These are phyloP conservation scores for Fusarium sarcochroum DNA, from an alignment of 2,329 filamentous ascomycete species.

Conservation along the genomic window DNA sequence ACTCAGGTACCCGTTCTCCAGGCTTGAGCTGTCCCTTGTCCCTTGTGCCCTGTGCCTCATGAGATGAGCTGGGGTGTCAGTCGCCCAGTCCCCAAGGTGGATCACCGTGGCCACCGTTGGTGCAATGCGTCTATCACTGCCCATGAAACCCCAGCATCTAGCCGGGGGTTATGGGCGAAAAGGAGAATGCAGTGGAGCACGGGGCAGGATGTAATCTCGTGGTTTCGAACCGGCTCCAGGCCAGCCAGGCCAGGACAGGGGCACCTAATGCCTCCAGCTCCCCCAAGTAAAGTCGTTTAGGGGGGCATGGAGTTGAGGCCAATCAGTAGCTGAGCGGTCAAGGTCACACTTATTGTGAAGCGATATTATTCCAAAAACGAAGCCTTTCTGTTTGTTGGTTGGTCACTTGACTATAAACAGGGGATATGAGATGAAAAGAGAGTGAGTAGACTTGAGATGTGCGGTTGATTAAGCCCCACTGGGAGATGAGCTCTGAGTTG, in stretches of 20 bases:
- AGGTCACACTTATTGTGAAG: slow-evolving; percentile 33
- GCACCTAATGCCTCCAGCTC: slow-evolving; percentile 9
- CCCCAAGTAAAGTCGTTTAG: slow-evolving; percentile 24
- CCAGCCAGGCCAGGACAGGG: slow-evolving; percentile 1
- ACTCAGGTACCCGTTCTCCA: slow-evolving; percentile 39
- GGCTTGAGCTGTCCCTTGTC: slow-evolving; percentile 9
- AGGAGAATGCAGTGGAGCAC: slow-evolving; percentile 48
- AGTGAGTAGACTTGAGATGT: not conserved
- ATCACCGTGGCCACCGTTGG: slow-evolving; percentile 48
- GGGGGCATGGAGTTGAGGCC: slow-evolving; percentile 9
- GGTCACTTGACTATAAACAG: slow-evolving; percentile 30
- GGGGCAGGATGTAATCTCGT: slow-evolving; percentile 47
- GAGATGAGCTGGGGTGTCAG: slow-evolving; percentile 38
- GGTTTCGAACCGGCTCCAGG: slow-evolving; percentile 34
- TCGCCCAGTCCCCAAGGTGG: slow-evolving; percentile 39
- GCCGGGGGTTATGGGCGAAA: slow-evolving; percentile 37
- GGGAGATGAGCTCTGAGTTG: slow-evolving; percentile 43
- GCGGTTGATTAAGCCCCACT: slow-evolving; percentile 27
- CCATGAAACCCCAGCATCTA: slow-evolving; percentile 21
- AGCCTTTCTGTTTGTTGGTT: slow-evolving; percentile 32
- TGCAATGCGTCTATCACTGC: slow-evolving; percentile 43
- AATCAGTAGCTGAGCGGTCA: slow-evolving; percentile 38
- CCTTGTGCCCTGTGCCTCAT: slow-evolving; percentile 31
- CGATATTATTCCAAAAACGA: slow-evolving; percentile 43
- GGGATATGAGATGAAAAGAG: slow-evolving; percentile 26